Percentiles rank a stretch among this genome's conserved stretches.
Conservation (phyloP, 2,329 filamentous ascomycete genomes). For the Polytolypa hystricis region DNA sequence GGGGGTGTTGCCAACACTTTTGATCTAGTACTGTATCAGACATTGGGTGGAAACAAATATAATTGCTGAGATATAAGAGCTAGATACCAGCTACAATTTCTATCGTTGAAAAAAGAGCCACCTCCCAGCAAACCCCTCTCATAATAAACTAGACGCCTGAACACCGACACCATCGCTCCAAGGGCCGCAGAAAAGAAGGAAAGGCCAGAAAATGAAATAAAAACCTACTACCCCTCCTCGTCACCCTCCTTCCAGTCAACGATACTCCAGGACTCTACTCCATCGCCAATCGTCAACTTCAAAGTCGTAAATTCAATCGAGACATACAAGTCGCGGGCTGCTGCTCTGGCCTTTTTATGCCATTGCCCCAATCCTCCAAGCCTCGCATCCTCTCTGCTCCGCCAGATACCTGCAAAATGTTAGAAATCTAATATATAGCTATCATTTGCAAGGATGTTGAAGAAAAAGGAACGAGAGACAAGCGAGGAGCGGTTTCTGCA, state of each 20-base stretch:
- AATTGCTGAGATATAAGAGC: no score
- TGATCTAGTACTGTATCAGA: no score
- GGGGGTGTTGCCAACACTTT: no score
- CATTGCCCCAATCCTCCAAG: slow-evolving; percentile 47
- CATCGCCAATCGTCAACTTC: slow-evolving; percentile 55
- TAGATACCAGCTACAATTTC: no score
- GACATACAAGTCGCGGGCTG: slow-evolving; percentile 42
- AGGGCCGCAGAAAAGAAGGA: no score
- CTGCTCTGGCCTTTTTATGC: slow-evolving; percentile 43
- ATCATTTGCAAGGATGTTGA: background rate
- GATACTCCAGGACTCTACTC: slow-evolving; percentile 53
- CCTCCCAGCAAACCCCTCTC: no score
- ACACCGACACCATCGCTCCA: no score
- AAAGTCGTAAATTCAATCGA: slow-evolving; percentile 57
- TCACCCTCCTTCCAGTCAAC: slow-evolving; percentile 46
- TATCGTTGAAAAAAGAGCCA: no score
- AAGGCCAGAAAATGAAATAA: no score
- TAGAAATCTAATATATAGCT: slow-evolving; percentile 5
- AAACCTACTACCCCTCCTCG: slow-evolving; percentile 13
- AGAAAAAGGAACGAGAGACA: background rate
- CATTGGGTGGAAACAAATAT: no score
- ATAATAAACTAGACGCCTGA: no score
- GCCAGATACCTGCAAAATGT: slow-evolving; percentile 53
- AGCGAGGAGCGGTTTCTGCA: no score
- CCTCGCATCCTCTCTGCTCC: slow-evolving; percentile 50